Evolutionary conservation across 2,329 filamentous ascomycete genomes (phyloP).

Genomic region (Exophiala viscosa): DNA sequence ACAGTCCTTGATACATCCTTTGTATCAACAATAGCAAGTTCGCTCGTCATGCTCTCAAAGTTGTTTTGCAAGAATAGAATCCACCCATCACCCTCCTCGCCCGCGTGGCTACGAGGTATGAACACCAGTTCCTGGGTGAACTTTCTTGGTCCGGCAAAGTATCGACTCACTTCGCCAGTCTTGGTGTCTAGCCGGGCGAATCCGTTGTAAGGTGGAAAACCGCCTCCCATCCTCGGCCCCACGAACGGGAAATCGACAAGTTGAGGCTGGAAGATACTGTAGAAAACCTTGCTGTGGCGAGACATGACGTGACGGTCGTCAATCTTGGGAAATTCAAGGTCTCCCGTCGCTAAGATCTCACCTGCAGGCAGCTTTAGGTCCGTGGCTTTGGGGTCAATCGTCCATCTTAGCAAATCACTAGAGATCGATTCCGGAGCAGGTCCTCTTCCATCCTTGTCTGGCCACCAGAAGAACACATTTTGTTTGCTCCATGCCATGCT

Average conservation of each 20-base stretch:
- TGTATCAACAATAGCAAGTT: conserved; percentile 27
- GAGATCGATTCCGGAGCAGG: conserved; percentile 32
- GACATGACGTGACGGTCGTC: conserved; percentile 44
- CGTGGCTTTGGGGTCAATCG: conserved; percentile 27
- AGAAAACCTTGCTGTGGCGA: conserved; percentile 40
- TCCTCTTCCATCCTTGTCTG: conserved; percentile 36
- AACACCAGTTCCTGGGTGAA: conserved; percentile 31
- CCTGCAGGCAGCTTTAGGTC: conserved; percentile 28
- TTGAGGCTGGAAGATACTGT: conserved; percentile 43
- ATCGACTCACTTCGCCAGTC: conserved; percentile 40
- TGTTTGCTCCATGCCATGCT: conserved; percentile 38
- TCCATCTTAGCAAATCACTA: conserved; percentile 30
- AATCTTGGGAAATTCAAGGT: conserved; percentile 51
- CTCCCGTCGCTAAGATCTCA: conserved; percentile 30
- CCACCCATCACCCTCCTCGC: conserved; percentile 27
- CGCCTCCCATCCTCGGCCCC: conserved; percentile 31
- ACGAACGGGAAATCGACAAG: conserved; percentile 35
- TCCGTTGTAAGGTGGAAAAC: conserved; percentile 41
- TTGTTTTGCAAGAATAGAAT: conserved; percentile 28
- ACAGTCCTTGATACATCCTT: conserved; percentile 9
- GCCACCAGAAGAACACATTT: conserved; percentile 46
- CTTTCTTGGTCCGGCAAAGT: conserved; percentile 43
- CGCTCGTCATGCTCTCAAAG: conserved; percentile 27
- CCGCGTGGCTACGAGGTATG: conserved; percentile 16
- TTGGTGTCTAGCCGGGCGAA: conserved; percentile 43